phyloP scores from a whole-genome alignment of 2,329 filamentous ascomycete genomes.

The Stachybotrys chlorohalonatus region DNA sequence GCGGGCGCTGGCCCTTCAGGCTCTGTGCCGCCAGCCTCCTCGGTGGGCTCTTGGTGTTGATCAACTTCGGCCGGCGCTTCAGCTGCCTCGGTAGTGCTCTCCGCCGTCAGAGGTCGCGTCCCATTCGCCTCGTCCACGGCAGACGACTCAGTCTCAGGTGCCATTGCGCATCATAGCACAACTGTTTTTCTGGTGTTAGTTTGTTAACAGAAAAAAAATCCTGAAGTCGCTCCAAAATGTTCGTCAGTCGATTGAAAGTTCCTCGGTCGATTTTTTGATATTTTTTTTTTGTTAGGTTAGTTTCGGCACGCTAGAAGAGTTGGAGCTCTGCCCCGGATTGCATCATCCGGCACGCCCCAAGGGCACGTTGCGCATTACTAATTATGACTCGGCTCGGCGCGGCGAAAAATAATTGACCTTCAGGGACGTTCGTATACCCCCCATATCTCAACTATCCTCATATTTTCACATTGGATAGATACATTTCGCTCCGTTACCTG shows the following conservation, averaged over 20 bases:
- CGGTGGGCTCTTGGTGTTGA: too few relatives aligned
- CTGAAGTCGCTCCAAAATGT: too few relatives aligned
- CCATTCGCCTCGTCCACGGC: neutral
- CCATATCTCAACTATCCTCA: neutral
- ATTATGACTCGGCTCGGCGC: conserved; percentile 9
- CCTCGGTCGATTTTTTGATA: too few relatives aligned
- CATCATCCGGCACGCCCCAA: conserved; percentile 12
- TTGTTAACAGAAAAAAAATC: too few relatives aligned
- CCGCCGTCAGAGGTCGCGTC: neutral
- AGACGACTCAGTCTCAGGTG: neutral
- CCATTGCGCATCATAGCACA: neutral
- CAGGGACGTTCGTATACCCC: neutral
- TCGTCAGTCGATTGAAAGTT: too few relatives aligned
- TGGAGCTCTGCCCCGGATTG: conserved; percentile 10
- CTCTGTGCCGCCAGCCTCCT: neutral
- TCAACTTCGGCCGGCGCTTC: too few relatives aligned
- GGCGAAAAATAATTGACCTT: conserved; percentile 13
- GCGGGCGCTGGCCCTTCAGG: neutral
- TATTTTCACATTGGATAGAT: neutral
- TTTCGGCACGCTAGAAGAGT: too few relatives aligned
- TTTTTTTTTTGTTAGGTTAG: too few relatives aligned
- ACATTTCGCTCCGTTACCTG: neutral
- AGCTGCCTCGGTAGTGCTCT: neutral
- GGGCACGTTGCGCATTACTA: conserved; percentile 19
- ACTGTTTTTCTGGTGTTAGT: neutral